Conservation (phyloP, 371 early-diverging fungal genomes). For the Mucor ambiguus region DNA sequence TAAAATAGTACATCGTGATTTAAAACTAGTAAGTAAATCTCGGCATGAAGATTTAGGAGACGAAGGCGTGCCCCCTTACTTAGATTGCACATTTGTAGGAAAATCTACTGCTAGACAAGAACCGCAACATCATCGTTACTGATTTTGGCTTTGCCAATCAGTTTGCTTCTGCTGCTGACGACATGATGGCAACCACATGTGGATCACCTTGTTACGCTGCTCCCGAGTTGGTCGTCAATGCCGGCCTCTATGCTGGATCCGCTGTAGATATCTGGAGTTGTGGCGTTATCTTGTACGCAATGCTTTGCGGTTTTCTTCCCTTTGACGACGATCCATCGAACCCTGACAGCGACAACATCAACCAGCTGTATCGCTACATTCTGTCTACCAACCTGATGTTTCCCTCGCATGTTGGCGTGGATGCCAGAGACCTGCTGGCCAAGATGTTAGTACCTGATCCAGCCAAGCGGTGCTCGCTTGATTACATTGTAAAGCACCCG, state of each 20-base stretch:
- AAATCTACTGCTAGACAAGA: constrained; percentile 85
- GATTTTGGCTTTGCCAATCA: constrained; percentile 99
- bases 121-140: constrained; percentile 91
- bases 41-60: constrained; percentile 9
- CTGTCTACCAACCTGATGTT: constrained; percentile 58
- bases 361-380: constrained; percentile 67
- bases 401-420: constrained; percentile 52
- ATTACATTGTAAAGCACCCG: constrained; percentile 59
- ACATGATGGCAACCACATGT: constrained; percentile 89
- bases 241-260: constrained; percentile 95
- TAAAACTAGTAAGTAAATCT: constrained; percentile 58
- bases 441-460: constrained; percentile 70
- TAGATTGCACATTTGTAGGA: constrained; percentile 56
- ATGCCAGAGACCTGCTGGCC: constrained; percentile 61
- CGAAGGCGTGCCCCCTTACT: neutral
- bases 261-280: constrained; percentile 96
- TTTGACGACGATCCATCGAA: constrained; percentile 83
- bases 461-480: constrained; percentile 57
- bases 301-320: constrained; percentile 81
- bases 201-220: constrained; percentile 99
- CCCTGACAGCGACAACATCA: constrained; percentile 72
- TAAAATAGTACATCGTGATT: constrained; percentile 70
- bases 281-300: constrained; percentile 88
- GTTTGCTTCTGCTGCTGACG: constrained; percentile 62
- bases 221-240: constrained; percentile 94